Evolutionary conservation across 139 green algal species (phyloP).

Genomic region (Coccomyxa sp.): DNA sequence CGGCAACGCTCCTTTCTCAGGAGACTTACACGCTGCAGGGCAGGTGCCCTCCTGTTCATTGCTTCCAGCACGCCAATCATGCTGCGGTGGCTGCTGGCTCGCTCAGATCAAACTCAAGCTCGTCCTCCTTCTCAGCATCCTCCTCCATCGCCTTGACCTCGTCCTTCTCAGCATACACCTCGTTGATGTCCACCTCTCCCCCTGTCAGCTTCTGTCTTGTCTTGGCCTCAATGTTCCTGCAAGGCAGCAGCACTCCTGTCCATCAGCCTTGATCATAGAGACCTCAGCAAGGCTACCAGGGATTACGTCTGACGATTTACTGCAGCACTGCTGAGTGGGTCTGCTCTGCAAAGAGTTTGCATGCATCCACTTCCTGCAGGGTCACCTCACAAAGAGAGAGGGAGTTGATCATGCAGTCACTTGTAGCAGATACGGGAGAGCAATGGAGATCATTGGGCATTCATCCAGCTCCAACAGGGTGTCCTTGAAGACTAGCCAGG

Average conservation of each 20-base stretch:
- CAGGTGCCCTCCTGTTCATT: no score
- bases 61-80: no score
- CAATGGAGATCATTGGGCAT: no score
- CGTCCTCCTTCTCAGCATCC: not conserved
- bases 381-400: not conserved
- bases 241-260: not conserved
- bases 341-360: not conserved
- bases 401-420: not conserved
- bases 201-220: slow-evolving; percentile 26
- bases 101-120: not conserved
- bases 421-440: no score
- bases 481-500: not conserved
- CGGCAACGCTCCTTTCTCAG: no score
- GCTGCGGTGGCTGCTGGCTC: not conserved
- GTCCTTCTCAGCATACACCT: not conserved
- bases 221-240: slow-evolving; percentile 49
- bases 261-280: no score
- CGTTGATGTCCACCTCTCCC: slow-evolving; percentile 15
- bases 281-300: no score
- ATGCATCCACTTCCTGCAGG: not conserved
- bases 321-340: not conserved
- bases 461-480: no score
- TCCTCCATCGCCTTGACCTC: not conserved
- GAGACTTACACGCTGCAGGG: no score
- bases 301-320: not conserved